Evolutionary conservation across 2,329 filamentous ascomycete genomes (phyloP).

Genomic region (Neonectria coccinea): DNA sequence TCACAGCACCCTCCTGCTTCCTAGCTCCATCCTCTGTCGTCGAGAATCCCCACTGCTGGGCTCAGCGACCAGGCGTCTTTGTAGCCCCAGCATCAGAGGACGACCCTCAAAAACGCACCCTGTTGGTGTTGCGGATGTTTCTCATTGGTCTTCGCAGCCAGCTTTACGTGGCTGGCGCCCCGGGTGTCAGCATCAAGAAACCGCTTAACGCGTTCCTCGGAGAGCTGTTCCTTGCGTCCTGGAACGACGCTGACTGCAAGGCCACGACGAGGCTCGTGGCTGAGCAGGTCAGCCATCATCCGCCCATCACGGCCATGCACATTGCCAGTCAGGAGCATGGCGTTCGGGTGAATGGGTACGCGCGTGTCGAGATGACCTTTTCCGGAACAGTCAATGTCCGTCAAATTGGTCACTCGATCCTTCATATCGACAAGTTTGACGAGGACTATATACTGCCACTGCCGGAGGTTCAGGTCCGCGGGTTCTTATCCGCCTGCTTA

Average conservation of each 20-base stretch:
- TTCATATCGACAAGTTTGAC: constrained; percentile 61
- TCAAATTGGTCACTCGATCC: constrained; percentile 62
- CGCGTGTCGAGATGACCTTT: constrained; percentile 65
- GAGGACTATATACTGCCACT: constrained; percentile 64
- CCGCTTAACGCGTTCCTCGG: constrained; percentile 66
- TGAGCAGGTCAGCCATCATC: constrained; percentile 66
- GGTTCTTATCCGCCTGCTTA: constrained; percentile 59
- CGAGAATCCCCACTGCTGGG: constrained; percentile 64
- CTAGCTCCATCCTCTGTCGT: constrained; percentile 62
- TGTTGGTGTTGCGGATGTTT: constrained; percentile 61
- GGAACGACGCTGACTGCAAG: constrained; percentile 44
- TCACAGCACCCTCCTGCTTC: constrained; percentile 64
- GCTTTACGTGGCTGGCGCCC: constrained; percentile 60
- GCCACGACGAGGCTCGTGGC: constrained; percentile 49
- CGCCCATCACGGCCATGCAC: constrained; percentile 65
- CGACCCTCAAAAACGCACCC: constrained; percentile 56
- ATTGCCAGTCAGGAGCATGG: constrained; percentile 57
- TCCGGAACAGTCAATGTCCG: constrained; percentile 61
- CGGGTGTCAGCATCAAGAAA: constrained; percentile 63
- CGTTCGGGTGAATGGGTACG: constrained; percentile 63
- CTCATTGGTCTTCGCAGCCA: constrained; percentile 60
- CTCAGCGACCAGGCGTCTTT: constrained; percentile 60
- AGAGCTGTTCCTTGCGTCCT: constrained; percentile 60
- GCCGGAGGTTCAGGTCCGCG: constrained; percentile 61
- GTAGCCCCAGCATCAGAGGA: constrained; percentile 59